A percentile compares a stretch with the other conserved stretches of the same genome.
phyloP scores from a whole-genome alignment of 1,139 yeast genomes.

The Nakaseomyces sp. region DNA sequence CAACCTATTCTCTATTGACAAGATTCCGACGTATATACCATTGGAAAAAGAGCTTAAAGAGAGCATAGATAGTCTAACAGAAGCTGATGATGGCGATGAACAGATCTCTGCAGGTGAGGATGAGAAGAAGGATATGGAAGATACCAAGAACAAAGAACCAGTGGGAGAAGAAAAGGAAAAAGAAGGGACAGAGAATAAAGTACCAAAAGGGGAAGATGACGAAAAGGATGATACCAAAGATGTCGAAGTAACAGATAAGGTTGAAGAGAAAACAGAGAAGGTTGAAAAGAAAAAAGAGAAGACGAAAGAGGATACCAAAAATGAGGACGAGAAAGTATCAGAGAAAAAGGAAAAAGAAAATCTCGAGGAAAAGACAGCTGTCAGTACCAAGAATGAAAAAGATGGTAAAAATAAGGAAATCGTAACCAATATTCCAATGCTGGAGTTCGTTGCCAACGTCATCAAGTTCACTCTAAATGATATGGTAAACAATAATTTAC shows the following conservation, averaged over 20 bases:
- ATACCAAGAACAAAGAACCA: slow-evolving; percentile 3
- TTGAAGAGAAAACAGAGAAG: not conserved
- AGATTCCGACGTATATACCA: slow-evolving; percentile 15
- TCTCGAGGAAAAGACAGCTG: not conserved
- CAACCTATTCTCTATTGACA: slow-evolving; percentile 14
- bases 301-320: too few relatives aligned
- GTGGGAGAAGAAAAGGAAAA: not conserved
- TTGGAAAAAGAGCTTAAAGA: slow-evolving; percentile 7
- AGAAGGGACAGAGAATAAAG: not conserved
- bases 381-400: not conserved
- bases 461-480: slow-evolving; percentile 16
- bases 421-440: slow-evolving; percentile 21
- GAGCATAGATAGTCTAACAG: not conserved
- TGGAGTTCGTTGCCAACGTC: slow-evolving; percentile 25
- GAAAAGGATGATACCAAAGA: not conserved
- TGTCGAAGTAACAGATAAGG: not conserved
- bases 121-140: slow-evolving; percentile 1
- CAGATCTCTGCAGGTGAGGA: slow-evolving; percentile 2
- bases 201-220: not conserved
- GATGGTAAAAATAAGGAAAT: slow-evolving; percentile 2
- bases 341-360: too few relatives aligned
- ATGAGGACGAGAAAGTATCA: too few relatives aligned
- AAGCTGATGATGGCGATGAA: not conserved
- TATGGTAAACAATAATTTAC: not conserved
- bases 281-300: too few relatives aligned